Percentiles rank a stretch among this genome's conserved stretches.
Evolutionary conservation across 148 eudicot genomes (phyloP).

Genomic region (Diospyros kaki): DNA sequence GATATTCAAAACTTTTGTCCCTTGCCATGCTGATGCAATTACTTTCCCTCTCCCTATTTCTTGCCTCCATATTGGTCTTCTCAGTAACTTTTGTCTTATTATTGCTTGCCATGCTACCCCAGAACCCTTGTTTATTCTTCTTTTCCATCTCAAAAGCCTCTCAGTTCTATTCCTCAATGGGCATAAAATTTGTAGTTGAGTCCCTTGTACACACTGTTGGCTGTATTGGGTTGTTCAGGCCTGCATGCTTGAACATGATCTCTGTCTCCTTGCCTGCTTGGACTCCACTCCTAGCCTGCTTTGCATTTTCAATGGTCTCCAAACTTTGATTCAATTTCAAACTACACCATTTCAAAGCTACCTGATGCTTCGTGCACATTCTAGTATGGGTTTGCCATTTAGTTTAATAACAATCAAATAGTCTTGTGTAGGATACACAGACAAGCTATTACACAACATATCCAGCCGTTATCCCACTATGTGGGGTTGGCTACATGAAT

Average conservation of each 20-base stretch:
- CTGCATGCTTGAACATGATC: neutral
- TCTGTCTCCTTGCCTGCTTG: neutral
- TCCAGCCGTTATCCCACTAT: no score
- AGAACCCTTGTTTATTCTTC: neutral
- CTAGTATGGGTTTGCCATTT: neutral
- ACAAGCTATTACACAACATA: neutral
- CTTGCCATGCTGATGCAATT: no score
- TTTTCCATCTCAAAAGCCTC: neutral
- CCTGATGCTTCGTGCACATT: neutral
- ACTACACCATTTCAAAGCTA: neutral
- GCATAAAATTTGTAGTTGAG: neutral
- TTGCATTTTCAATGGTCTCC: neutral
- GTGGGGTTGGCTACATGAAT: no score
- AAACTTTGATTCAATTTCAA: neutral
- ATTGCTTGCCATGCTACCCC: no score
- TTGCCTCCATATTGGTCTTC: no score
- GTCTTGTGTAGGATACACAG: neutral
- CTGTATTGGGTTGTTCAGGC: neutral
- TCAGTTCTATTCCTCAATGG: no score
- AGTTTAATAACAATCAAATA: neutral
- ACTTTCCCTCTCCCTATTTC: no score
- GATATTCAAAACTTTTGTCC: no score
- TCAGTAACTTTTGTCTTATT: no score
- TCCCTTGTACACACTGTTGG: neutral
- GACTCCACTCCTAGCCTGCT: neutral